Evolutionary conservation across 169 alveolate species (phyloP).

Genomic region (Eimeria maxima): DNA sequence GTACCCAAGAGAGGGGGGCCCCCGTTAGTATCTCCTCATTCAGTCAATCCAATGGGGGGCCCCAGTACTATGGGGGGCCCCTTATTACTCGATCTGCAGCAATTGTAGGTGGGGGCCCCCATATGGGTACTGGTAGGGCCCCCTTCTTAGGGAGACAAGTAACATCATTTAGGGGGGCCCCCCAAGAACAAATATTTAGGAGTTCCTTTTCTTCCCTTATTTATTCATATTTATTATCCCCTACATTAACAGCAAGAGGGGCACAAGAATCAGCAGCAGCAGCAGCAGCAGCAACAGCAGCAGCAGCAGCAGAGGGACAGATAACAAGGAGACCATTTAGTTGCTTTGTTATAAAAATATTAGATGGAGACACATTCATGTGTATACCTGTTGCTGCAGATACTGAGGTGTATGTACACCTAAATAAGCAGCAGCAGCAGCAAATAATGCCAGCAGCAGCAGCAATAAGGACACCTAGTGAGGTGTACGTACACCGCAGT

Average conservation of each 20-base stretch:
- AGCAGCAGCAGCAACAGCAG: background rate
- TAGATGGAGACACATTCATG: slow-evolving; percentile 36
- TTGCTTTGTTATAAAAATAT: background rate
- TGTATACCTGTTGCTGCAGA: slow-evolving; percentile 16
- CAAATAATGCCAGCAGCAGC: background rate
- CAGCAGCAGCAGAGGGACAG: background rate
- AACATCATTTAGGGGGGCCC: too few relatives aligned
- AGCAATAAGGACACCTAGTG: background rate
- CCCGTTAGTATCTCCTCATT: too few relatives aligned
- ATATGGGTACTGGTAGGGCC: background rate
- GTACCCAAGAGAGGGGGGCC: too few relatives aligned
- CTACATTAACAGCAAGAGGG: too few relatives aligned
- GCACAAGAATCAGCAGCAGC: background rate
- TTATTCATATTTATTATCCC: too few relatives aligned
- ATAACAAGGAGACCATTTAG: background rate
- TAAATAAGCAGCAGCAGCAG: background rate
- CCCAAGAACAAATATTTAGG: too few relatives aligned
- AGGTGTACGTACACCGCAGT: slow-evolving; percentile 15
- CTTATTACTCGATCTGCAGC: background rate
- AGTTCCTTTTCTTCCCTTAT: too few relatives aligned
- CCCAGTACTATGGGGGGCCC: background rate
- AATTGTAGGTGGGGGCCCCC: background rate
- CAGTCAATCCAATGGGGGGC: too few relatives aligned
- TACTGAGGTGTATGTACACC: slow-evolving; percentile 21
- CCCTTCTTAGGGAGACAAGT: background rate